phyloP scores from a whole-genome alignment of 2,329 filamentous ascomycete species.

The Lanzia echinophila region DNA sequence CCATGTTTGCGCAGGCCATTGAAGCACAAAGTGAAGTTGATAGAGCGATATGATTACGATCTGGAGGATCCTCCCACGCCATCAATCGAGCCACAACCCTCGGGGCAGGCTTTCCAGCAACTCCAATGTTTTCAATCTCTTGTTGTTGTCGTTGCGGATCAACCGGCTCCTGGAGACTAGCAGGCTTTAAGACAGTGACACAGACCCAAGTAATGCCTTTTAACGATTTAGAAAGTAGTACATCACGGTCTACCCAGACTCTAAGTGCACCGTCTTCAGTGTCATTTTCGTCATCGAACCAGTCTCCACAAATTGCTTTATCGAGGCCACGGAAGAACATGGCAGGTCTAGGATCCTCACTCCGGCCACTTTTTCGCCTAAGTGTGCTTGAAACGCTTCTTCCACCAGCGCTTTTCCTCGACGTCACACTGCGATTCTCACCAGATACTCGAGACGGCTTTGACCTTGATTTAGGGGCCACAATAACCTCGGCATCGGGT shows the following conservation, averaged over 20 bases:
- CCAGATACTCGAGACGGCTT: conserved; percentile 59
- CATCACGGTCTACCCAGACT: conserved; percentile 79
- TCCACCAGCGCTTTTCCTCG: conserved; percentile 66
- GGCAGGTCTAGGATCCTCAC: conserved; percentile 60
- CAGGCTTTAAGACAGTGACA: conserved; percentile 82
- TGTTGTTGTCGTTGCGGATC: conserved; percentile 62
- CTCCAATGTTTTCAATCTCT: conserved; percentile 56
- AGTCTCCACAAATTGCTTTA: conserved; percentile 60
- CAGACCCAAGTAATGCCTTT: conserved; percentile 70
- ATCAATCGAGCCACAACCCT: conserved; percentile 71
- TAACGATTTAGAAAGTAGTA: conserved; percentile 64
- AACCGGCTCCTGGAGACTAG: conserved; percentile 63
- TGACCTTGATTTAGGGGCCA: conserved; percentile 83
- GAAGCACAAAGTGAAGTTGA: conserved; percentile 71
- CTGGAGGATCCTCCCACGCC: conserved; percentile 81
- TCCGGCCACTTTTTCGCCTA: conserved; percentile 48
- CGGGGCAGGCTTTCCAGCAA: conserved; percentile 50
- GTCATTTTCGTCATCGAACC: conserved; percentile 60
- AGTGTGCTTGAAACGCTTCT: conserved; percentile 70
- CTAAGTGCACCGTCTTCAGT: conserved; percentile 54
- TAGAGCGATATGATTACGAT: conserved; percentile 70
- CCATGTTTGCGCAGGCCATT: conserved; percentile 63
- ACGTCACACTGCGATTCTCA: conserved; percentile 75
- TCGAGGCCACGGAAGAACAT: conserved; percentile 80
- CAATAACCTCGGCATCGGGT: conserved; percentile 92